These are phyloP conservation scores for Dictyostelium brefeldianum DNA, from an alignment of 78 protist genomes.

Conservation along the genomic window DNA sequence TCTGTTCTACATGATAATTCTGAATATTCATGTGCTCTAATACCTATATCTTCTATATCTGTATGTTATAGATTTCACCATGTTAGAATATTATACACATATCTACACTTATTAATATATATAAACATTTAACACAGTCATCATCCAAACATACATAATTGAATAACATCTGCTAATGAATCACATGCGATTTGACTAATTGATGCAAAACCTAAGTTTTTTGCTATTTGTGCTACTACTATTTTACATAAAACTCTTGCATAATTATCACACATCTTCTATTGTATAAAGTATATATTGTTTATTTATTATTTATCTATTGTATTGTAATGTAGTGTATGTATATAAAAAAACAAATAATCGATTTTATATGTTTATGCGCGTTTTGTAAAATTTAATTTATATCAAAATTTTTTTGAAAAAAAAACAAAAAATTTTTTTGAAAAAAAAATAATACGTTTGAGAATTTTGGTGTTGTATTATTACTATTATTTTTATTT, in stretches of 20 bases:
- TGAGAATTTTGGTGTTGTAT: no score
- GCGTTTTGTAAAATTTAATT: no score
- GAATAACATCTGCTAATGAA: conserved; percentile 58
- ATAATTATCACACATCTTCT: conserved; percentile 61
- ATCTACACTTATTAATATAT: no score
- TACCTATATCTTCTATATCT: conserved; percentile 75
- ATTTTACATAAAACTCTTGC: conserved; percentile 63
- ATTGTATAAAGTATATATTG: not conserved
- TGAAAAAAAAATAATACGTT: no score
- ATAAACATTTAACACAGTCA: no score
- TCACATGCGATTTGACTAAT: conserved; percentile 57
- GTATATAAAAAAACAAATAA: no score
- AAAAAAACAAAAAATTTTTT: no score
- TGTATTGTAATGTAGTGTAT: no score
- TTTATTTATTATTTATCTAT: not conserved
- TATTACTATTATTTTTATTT: no score
- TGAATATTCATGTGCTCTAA: conserved; percentile 53
- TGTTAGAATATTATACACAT: not conserved
- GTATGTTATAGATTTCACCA: no score
- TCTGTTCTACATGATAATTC: conserved; percentile 73
- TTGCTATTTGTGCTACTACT: conserved; percentile 53
- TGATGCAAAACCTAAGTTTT: conserved; percentile 35
- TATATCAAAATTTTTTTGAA: no score
- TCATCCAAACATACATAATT: conserved; percentile 41
- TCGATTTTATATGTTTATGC: no score